A percentile compares a stretch with the other conserved stretches of the same genome.
Evolutionary conservation across 2,329 filamentous ascomycete genomes (phyloP).

Genomic region (Erysiphe pulchra): DNA sequence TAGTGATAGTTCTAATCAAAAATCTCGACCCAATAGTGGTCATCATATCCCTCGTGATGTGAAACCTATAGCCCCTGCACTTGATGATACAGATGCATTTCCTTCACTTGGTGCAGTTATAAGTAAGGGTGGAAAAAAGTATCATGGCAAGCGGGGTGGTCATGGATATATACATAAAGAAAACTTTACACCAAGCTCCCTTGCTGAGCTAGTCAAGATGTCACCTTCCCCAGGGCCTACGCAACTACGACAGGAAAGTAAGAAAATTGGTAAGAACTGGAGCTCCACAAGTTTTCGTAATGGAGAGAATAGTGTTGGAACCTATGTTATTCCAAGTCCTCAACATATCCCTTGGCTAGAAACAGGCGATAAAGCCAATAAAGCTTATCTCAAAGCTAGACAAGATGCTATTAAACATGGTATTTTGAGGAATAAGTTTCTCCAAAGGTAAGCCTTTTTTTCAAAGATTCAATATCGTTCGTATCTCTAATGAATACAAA

Average conservation of each 20-base stretch:
- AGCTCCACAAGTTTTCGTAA: slow-evolving; percentile 36
- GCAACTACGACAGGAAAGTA: slow-evolving; percentile 30
- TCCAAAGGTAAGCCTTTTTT: slow-evolving; percentile 45
- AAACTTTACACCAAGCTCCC: slow-evolving; percentile 41
- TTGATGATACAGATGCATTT: slow-evolving; percentile 90
- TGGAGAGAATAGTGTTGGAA: slow-evolving; percentile 55
- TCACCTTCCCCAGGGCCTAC: slow-evolving; percentile 55
- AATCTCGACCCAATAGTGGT: slow-evolving; percentile 65
- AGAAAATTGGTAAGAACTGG: slow-evolving; percentile 34
- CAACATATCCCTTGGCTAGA: slow-evolving; percentile 93
- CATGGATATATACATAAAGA: slow-evolving; percentile 50
- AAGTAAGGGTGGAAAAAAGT: slow-evolving; percentile 61
- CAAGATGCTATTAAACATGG: slow-evolving; percentile 95
- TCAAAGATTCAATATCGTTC: not conserved
- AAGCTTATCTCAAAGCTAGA: slow-evolving; percentile 80
- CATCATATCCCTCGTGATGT: slow-evolving; percentile 36
- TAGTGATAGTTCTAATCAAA: slow-evolving; percentile 38
- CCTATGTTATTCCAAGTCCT: slow-evolving; percentile 62
- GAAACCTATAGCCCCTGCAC: slow-evolving; percentile 38
- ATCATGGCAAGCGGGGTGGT: slow-evolving; percentile 73
- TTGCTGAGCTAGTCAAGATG: slow-evolving; percentile 91
- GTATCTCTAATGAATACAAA: slow-evolving; percentile 16
- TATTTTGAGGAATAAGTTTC: slow-evolving; percentile 83
- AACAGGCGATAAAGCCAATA: slow-evolving; percentile 74
- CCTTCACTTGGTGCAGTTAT: slow-evolving; percentile 60